A percentile compares a stretch with the other conserved stretches of the same genome.
Evolutionary conservation across 257 asterid species (phyloP).

Genomic region (Leonotis leonurus): DNA sequence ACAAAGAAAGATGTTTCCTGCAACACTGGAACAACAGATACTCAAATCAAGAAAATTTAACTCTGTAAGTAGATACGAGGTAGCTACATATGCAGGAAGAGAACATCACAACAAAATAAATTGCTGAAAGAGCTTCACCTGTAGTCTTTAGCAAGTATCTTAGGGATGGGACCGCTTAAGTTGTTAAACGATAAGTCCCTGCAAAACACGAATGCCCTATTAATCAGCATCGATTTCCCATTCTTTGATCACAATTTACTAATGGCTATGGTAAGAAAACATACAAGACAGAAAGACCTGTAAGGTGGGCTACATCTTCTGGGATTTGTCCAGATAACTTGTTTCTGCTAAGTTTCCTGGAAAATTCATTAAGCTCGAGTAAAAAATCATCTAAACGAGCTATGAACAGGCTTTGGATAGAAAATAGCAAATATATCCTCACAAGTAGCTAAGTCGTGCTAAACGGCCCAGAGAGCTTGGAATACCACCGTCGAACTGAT

Average conservation of each 20-base stretch:
- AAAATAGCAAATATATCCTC: slow-evolving; percentile 27
- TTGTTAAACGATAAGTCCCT: slow-evolving; percentile 90
- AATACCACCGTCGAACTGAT: slow-evolving; percentile 68
- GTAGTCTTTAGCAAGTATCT: slow-evolving; percentile 78
- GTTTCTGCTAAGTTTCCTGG: slow-evolving; percentile 84
- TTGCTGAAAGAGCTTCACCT: slow-evolving; percentile 38
- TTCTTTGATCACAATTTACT: neutral
- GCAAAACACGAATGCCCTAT: slow-evolving; percentile 20
- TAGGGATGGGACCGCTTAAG: slow-evolving; percentile 76
- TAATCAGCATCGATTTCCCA: slow-evolving; percentile 1
- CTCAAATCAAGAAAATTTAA: neutral
- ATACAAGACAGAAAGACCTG: slow-evolving; percentile 89
- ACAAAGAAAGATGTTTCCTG: slow-evolving; percentile 79
- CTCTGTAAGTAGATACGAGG: too few relatives aligned
- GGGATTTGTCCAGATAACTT: slow-evolving; percentile 81
- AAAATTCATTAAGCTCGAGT: slow-evolving; percentile 19
- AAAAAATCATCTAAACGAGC: slow-evolving; percentile 7
- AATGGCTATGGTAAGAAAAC: slow-evolving; percentile 30
- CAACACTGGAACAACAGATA: slow-evolving; percentile 64
- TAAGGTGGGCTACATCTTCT: slow-evolving; percentile 54
- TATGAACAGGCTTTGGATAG: neutral
- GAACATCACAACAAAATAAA: slow-evolving; percentile 1
- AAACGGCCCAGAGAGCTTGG: slow-evolving; percentile 68
- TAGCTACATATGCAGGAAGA: neutral
- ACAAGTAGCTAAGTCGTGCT: slow-evolving; percentile 60